Percentiles rank a stretch among this genome's conserved stretches.
phyloP scores from a whole-genome alignment of 2,329 filamentous ascomycete species.

The Lasiodiplodia gonubiensis region DNA sequence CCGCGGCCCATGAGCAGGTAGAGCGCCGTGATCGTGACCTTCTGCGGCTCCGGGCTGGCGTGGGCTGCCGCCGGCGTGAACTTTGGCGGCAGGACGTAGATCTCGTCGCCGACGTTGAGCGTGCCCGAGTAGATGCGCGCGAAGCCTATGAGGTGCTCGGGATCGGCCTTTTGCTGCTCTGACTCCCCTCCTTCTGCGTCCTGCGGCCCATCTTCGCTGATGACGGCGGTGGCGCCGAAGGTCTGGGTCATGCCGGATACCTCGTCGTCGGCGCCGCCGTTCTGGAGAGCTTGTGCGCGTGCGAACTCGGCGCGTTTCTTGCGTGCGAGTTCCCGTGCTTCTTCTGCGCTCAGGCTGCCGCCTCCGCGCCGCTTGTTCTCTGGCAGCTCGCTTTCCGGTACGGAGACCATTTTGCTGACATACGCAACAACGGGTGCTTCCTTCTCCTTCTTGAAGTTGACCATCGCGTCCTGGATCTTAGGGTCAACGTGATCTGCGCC shows the following conservation, averaged over 20 bases:
- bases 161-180: constrained; percentile 61
- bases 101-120: constrained; percentile 82
- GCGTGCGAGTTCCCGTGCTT: constrained; percentile 84
- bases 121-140: constrained; percentile 92
- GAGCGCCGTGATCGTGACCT: constrained; percentile 82
- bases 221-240: constrained; percentile 62
- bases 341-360: constrained; percentile 78
- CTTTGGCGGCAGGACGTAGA: constrained; percentile 92
- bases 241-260: constrained; percentile 57
- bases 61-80: constrained; percentile 83
- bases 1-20: constrained; percentile 96
- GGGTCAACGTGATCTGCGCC: constrained; percentile 73
- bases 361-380: constrained; percentile 76
- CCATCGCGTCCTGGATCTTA: constrained; percentile 77
- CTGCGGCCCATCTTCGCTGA: constrained; percentile 59
- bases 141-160: constrained; percentile 92
- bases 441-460: constrained; percentile 72
- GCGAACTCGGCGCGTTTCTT: constrained; percentile 90
- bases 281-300: constrained; percentile 70
- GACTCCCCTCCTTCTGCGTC: constrained; percentile 45
- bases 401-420: constrained; percentile 97
- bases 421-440: constrained; percentile 87
- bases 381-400: constrained; percentile 89
- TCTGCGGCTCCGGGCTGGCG: constrained; percentile 73
- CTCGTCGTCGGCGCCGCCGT: constrained; percentile 54